These are phyloP conservation scores for Suhomyces sp. DNA, from an alignment of 805 yeast species.

Conservation along the genomic window DNA sequence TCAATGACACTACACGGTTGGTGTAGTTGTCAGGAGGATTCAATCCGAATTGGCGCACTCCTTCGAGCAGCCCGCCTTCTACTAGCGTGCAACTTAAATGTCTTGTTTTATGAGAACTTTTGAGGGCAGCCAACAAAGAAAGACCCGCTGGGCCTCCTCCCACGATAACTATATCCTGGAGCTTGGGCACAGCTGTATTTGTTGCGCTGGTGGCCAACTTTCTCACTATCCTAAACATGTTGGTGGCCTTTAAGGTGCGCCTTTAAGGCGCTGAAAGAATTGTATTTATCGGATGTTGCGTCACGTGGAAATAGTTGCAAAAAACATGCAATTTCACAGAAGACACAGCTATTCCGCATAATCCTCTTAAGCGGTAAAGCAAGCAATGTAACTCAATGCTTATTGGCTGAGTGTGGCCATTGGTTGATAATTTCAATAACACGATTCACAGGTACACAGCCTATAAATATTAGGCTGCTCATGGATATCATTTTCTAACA, in stretches of 20 bases:
- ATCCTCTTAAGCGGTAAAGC: no score
- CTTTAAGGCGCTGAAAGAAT: neutral
- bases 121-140: conserved; percentile 77
- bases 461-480: no score
- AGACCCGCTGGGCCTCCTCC: conserved; percentile 99
- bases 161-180: conserved; percentile 73
- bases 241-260: no score
- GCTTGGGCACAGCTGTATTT: conserved; percentile 1
- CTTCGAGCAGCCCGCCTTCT: conserved; percentile 64
- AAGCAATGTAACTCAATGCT: no score
- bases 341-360: no score
- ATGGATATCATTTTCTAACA: no score
- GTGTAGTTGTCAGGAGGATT: conserved; percentile 53
- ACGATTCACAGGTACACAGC: no score
- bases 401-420: no score
- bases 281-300: neutral
- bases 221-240: conserved; percentile 5
- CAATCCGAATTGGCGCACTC: conserved; percentile 45
- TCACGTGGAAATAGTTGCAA: neutral
- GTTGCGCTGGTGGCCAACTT: conserved; percentile 7
- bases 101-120: conserved; percentile 59
- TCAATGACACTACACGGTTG: conserved; percentile 81
- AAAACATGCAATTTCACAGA: no score
- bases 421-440: no score
- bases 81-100: conserved; percentile 63